Percentiles rank a stretch among this genome's conserved stretches.
These are phyloP conservation scores for Diphasiastrum complanatum DNA, from an alignment of 83 land plant species.

Conservation along the genomic window DNA sequence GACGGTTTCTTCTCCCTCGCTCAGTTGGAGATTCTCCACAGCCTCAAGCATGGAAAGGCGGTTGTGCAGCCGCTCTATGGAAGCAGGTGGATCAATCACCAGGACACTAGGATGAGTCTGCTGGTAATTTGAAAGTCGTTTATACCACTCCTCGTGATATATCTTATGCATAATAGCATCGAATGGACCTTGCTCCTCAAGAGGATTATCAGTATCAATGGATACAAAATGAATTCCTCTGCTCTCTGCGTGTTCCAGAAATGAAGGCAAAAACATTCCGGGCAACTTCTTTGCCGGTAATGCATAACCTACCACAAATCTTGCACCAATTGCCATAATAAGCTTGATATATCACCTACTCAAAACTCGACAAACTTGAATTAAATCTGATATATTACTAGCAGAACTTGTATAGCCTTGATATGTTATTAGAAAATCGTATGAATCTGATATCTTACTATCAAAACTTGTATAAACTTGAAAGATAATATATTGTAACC, in stretches of 20 bases:
- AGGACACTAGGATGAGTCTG: conserved; percentile 38
- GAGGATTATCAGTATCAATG: conserved; percentile 45
- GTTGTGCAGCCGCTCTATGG: conserved; percentile 77
- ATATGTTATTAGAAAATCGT: too few species aligned
- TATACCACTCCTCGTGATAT: conserved; percentile 50
- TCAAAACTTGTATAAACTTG: too few species aligned
- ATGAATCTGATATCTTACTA: too few species aligned
- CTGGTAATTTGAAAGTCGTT: conserved; percentile 38
- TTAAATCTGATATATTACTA: too few species aligned
- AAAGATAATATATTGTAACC: too few species aligned
- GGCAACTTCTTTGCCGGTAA: conserved; percentile 65
- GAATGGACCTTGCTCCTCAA: conserved; percentile 72
- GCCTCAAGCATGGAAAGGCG: conserved; percentile 89
- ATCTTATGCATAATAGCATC: conserved; percentile 84
- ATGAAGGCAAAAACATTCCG: conserved; percentile 62
- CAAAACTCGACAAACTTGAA: too few species aligned
- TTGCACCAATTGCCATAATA: too few species aligned
- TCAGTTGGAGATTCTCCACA: conserved; percentile 46
- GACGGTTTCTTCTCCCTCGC: conserved; percentile 37
- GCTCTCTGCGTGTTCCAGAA: conserved; percentile 38
- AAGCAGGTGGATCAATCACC: conserved; percentile 60
- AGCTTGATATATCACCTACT: too few species aligned
- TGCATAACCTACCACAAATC: conserved; percentile 66
- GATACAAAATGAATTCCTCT: conserved; percentile 62
- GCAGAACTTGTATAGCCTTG: too few species aligned